phyloP scores from a whole-genome alignment of 805 yeast genomes.

The Candida xyloterini region DNA sequence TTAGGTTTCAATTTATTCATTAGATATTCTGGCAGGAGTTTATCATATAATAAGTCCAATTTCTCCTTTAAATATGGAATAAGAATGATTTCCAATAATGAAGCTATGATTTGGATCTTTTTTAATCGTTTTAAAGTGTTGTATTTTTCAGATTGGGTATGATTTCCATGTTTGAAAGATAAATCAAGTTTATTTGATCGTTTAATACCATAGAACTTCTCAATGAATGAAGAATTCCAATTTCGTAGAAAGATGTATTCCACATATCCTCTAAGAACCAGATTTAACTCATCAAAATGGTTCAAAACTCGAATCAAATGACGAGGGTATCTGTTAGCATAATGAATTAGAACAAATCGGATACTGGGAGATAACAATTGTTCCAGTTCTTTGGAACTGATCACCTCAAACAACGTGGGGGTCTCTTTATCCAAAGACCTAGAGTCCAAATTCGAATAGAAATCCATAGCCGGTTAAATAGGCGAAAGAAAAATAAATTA shows the following conservation, averaged over 20 bases:
- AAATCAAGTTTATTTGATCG: conserved; percentile 40
- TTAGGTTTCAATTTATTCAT: conserved; percentile 41
- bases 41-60: conserved; percentile 60
- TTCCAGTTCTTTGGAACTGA: conserved; percentile 79
- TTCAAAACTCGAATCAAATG: conserved; percentile 59
- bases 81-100: conserved; percentile 60
- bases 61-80: conserved; percentile 69
- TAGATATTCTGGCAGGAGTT: conserved; percentile 55
- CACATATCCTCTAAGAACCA: conserved; percentile 55
- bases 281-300: conserved; percentile 73
- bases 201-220: conserved; percentile 87
- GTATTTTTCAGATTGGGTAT: conserved; percentile 26
- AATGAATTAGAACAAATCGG: conserved; percentile 74
- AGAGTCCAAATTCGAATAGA: conserved; percentile 76
- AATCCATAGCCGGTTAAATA: conserved; percentile 52
- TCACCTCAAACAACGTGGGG: conserved; percentile 86
- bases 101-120: conserved; percentile 47
- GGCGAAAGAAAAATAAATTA: background rate
- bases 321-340: conserved; percentile 75
- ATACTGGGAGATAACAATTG: conserved; percentile 76
- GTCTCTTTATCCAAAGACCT: conserved; percentile 67
- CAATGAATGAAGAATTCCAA: conserved; percentile 87
- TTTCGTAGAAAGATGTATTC: conserved; percentile 67
- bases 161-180: conserved; percentile 9
- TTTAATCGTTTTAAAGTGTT: conserved; percentile 54